Evolutionary conservation across 495 filamentous ascomycete genomes (phyloP), one percentile per base, ranked within the genome.

Genomic region (Oidiodendron maius): DNA sequence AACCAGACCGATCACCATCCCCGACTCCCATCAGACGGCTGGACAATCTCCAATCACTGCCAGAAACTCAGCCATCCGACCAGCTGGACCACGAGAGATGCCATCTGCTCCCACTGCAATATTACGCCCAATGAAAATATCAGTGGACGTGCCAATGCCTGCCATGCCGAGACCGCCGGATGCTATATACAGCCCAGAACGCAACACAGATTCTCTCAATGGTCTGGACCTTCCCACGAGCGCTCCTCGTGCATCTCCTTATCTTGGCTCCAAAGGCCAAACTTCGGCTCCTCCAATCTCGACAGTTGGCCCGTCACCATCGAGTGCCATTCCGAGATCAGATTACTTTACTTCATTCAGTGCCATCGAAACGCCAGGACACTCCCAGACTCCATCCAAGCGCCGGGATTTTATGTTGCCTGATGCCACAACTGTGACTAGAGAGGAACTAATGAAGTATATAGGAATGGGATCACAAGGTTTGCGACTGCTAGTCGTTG

Each of bases 151-250:
- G 20, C 48, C 61, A 21, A 44, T 74, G 16, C 64, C 71, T 13
- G 61, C 62, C 3, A 71, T 96, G 56, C 91, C 91, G 18, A 81
- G 83, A 61, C 68, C 84, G 11, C 91, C 91, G 13, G 88, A 84
- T 59, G 88, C 89, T 11, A 82, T 91, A 9, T 96, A 96, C 56
- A 91, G 83, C 56, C 91, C 91, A 15, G 66, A 65, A n/a, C 63
- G 74, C 41, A 56, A 50, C 17, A 25, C 50, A 12, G 53, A 59
- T 16, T 30, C 53, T 72, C 4, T 73, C 77, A 18, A 82, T 74
- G 40, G 64, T 78, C 38, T 72, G 70, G 32, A 76, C 10, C 75
- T 78, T 44, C 66, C 71, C 2, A 66, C 71, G 13, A 70, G 71
- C 25, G 60, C 75, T 17, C 68, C 71, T 6, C 70, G 72, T 1